Evolutionary conservation across 140 eudicot species (phyloP), one percentile per base, ranked within the genome.

Genomic region (Senecio squalidus): DNA sequence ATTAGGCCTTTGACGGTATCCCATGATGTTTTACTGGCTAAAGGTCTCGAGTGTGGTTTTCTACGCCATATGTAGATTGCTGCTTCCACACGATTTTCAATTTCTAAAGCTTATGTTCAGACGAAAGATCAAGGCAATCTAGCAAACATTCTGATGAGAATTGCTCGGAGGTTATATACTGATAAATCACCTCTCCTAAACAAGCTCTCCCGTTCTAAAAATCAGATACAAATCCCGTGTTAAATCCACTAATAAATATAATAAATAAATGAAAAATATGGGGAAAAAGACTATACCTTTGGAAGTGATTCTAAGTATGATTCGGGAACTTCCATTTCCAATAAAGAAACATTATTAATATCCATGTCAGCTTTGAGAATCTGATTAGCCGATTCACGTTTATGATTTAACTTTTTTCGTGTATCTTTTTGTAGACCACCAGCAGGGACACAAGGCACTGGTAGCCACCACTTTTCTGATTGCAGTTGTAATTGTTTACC

Each of bases 391-490:
- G 94, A 84, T 73, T 93, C 99, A 8, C 96, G 95, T 49, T 76
- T 93, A 80, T 80, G 74, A 27, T 68, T 79, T 63, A 93, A 56
- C 49, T 74, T 76, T 73, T 80, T 93, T 55, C 99, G 68, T 47
- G 78, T 64, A 11, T 40, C 69, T 55, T 84, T 95, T 6, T 73
- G 87, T 31, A 93, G 88, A 62, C 99, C 99, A 11, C 80, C 86
- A 15, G 92, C 63, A 45, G 96, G 95, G 47, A 93, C 96, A 14
- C 99, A 87, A 49, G 99, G 99, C 45, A 92, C 96, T 3, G 98
- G 98, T 41, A 92, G 81, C 98, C 98, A 92, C 98, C 98, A 92
- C 34, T 87, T 92, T 39, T 87, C 98, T 69, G 84, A 89, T 66
- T 92, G 96, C 54, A 96, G 82, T 48, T 87, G 89, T 69, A 71